These are phyloP conservation scores for Cercospora berteroae DNA, from an alignment of 2,329 filamentous ascomycete genomes.

Conservation along the genomic window DNA sequence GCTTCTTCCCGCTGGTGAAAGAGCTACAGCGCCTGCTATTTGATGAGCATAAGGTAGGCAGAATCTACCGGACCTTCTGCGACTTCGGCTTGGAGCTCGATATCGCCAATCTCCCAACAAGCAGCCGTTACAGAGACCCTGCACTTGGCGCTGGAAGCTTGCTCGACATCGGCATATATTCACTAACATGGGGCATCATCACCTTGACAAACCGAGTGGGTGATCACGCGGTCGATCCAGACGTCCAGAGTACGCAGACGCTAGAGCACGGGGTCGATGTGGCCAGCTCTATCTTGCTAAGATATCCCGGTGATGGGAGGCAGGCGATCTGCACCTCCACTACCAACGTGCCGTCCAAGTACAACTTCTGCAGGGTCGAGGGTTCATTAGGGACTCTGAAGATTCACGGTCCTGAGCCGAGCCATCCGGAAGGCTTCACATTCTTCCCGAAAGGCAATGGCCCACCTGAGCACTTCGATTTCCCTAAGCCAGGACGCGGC, in stretches of 20 bases:
- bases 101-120: constrained; percentile 32
- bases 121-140: constrained; percentile 37
- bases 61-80: constrained; percentile 41
- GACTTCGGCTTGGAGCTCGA: constrained; percentile 45
- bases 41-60: constrained; percentile 43
- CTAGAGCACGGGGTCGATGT: constrained; percentile 38
- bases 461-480: constrained; percentile 39
- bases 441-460: constrained; percentile 36
- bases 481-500: constrained; percentile 40
- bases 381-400: constrained; percentile 42
- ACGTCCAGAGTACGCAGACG: constrained; percentile 42
- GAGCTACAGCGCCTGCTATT: constrained; percentile 41
- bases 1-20: constrained; percentile 44
- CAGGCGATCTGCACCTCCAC: constrained; percentile 47
- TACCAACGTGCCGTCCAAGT: constrained; percentile 29
- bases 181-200: constrained; percentile 43
- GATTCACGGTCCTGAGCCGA: constrained; percentile 38
- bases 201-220: constrained; percentile 37
- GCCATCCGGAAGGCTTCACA: constrained; percentile 39
- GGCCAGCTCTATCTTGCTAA: constrained; percentile 42
- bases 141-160: constrained; percentile 46
- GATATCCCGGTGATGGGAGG: constrained; percentile 41
- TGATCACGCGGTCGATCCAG: constrained; percentile 37
- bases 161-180: constrained; percentile 49
- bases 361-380: constrained; percentile 43